Evolutionary conservation across 2,329 filamentous ascomycete species (phyloP).

Genomic region (Rutstroemia sp.): DNA sequence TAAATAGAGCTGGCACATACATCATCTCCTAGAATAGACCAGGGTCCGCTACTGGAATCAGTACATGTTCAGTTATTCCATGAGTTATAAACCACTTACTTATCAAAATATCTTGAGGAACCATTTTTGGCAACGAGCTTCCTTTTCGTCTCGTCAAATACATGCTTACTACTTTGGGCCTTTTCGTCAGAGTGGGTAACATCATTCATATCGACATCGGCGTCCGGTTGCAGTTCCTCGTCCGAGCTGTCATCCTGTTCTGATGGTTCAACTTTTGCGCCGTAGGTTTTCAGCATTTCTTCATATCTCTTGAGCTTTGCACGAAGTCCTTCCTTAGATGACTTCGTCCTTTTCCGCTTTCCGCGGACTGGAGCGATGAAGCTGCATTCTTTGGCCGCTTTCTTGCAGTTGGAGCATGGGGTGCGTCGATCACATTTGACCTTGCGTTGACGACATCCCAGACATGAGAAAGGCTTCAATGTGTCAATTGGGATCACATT

Average conservation of each 20-base stretch:
- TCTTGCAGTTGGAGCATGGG: conserved; percentile 39
- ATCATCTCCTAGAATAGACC: background rate
- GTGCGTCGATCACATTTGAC: conserved; percentile 33
- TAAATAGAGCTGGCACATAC: background rate
- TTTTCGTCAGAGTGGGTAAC: background rate
- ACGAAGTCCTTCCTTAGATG: conserved; percentile 20
- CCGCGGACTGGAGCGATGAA: conserved; percentile 22
- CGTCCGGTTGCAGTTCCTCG: conserved; percentile 17
- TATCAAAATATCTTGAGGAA: conserved; percentile 48
- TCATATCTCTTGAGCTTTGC: conserved; percentile 20
- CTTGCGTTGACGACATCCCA: conserved; percentile 11
- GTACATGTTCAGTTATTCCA: conserved; percentile 20
- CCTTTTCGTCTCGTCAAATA: conserved; percentile 12
- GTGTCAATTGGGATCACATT: background rate
- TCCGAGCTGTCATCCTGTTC: conserved; percentile 9
- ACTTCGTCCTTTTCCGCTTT: conserved; percentile 20
- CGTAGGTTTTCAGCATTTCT: conserved; percentile 14
- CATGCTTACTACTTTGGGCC: background rate
- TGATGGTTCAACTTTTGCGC: conserved; percentile 17
- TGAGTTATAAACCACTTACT: conserved; percentile 43
- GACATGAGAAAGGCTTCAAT: background rate
- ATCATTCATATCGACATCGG: conserved; percentile 15
- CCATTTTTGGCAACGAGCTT: conserved; percentile 15
- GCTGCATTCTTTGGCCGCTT: conserved; percentile 31
- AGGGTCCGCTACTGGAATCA: background rate